These are phyloP conservation scores for Stylosanthes scabra DNA, from an alignment of 331 rosid genomes.

Conservation along the genomic window DNA sequence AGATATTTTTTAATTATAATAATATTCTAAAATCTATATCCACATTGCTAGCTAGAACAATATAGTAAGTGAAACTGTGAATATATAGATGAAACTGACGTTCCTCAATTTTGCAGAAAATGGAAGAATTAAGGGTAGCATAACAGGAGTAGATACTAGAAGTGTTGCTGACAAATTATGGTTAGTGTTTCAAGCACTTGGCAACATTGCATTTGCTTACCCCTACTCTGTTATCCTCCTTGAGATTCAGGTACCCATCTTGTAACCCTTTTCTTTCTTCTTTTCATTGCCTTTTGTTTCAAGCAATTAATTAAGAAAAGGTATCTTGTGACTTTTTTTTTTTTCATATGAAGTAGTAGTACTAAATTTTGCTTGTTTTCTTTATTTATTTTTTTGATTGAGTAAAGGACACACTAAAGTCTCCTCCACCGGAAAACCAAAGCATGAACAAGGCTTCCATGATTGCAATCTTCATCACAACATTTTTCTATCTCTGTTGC, in stretches of 20 bases:
- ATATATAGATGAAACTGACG: neutral
- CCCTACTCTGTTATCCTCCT: constrained; percentile 79
- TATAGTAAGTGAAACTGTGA: no score
- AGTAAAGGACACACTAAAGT: constrained; percentile 74
- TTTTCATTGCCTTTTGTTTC: no score
- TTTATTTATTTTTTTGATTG: no score
- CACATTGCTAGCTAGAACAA: no score
- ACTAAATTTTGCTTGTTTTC: constrained; percentile 25
- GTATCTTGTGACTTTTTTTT: neutral
- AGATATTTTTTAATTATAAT: neutral
- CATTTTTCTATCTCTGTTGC: constrained; percentile 90
- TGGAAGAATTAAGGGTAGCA: constrained; percentile 71
- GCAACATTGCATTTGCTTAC: constrained; percentile 79
- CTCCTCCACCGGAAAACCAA: constrained; percentile 81
- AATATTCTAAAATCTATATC: no score
- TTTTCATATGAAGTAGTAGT: constrained; percentile 4
- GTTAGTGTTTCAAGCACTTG: constrained; percentile 77
- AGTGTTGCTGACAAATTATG: constrained; percentile 63
- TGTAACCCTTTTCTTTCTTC: no score
- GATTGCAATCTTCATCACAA: constrained; percentile 63
- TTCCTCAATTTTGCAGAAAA: constrained; percentile 57
- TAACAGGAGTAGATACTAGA: constrained; percentile 60
- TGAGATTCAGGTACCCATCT: constrained; percentile 70
- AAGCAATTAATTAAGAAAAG: no score
- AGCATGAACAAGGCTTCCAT: constrained; percentile 87